Evolutionary conservation across 2,329 filamentous ascomycete genomes (phyloP).

Genomic region (Penicillium digitatum): DNA sequence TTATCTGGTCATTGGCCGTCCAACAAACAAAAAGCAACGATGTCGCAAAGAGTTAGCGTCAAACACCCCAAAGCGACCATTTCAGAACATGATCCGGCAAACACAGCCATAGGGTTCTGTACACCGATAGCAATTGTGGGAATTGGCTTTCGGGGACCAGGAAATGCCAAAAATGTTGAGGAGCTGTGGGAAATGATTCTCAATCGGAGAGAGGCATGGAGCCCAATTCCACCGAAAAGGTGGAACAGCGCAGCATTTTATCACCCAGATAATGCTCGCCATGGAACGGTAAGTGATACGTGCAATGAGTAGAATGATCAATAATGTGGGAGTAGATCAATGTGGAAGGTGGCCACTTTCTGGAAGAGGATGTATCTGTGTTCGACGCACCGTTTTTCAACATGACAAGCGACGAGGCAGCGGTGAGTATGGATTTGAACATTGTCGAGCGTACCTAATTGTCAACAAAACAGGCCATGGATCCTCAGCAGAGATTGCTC

Average conservation of each 20-base stretch:
- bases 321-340: constrained; percentile 18
- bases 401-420: constrained; percentile 31
- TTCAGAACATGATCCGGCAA: constrained; percentile 1
- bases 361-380: constrained; percentile 23
- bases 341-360: constrained; percentile 26
- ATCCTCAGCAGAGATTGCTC: constrained; percentile 30
- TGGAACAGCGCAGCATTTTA: constrained; percentile 26
- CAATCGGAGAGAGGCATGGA: constrained; percentile 20
- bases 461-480: constrained; percentile 21
- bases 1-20: not conserved
- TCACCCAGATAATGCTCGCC: constrained; percentile 24
- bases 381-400: constrained; percentile 39
- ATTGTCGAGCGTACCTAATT: not conserved
- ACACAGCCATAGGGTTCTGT: not conserved
- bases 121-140: constrained; percentile 28
- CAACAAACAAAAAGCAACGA: not conserved
- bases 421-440: constrained; percentile 12
- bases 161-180: constrained; percentile 17
- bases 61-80: not conserved
- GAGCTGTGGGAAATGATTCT: constrained; percentile 25
- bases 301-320: not conserved
- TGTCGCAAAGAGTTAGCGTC: not conserved
- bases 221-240: constrained; percentile 16
- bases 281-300: constrained; percentile 22
- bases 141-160: constrained; percentile 26